Percentiles rank a stretch among this genome's conserved stretches.
Evolutionary conservation across 345 rosid genomes (phyloP).

Genomic region (Citropsis articulata): DNA sequence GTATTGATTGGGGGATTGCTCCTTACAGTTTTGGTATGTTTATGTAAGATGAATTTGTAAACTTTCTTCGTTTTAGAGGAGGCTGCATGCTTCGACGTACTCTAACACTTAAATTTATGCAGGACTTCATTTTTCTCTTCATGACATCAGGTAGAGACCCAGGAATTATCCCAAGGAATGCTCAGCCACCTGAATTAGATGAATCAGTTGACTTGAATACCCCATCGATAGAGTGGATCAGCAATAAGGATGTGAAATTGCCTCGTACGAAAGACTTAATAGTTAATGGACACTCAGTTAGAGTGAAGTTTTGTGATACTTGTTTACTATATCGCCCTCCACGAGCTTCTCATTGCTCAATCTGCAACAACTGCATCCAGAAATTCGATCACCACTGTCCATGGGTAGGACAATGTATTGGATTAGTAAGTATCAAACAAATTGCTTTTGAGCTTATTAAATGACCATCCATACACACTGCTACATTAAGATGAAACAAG

Average conservation of each 20-base stretch:
- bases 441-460: neutral
- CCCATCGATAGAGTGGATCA: conserved; percentile 72
- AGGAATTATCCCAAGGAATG: conserved; percentile 77
- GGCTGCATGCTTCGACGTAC: neutral
- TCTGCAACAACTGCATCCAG: conserved; percentile 93
- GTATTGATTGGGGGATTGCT: conserved; percentile 51
- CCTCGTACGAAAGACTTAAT: conserved; percentile 64
- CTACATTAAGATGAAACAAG: neutral
- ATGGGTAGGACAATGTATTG: conserved; percentile 98
- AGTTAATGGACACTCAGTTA: conserved; percentile 57
- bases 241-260: conserved; percentile 40
- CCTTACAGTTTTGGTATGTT: conserved; percentile 63
- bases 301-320: conserved; percentile 89
- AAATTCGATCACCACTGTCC: conserved; percentile 99
- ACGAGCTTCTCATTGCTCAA: conserved; percentile 94
- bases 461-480: neutral
- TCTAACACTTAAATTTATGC: conserved; percentile 19
- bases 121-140: conserved; percentile 71
- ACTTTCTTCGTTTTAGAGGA: neutral
- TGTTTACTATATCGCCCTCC: conserved; percentile 88
- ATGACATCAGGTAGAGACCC: conserved; percentile 87
- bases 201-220: conserved; percentile 31
- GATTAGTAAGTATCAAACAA: conserved; percentile 47
- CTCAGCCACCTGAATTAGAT: conserved; percentile 54
- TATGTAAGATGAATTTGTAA: neutral